Conservation (phyloP, 495 filamentous ascomycete genomes). For the Aspergillus kassunensis region DNA sequence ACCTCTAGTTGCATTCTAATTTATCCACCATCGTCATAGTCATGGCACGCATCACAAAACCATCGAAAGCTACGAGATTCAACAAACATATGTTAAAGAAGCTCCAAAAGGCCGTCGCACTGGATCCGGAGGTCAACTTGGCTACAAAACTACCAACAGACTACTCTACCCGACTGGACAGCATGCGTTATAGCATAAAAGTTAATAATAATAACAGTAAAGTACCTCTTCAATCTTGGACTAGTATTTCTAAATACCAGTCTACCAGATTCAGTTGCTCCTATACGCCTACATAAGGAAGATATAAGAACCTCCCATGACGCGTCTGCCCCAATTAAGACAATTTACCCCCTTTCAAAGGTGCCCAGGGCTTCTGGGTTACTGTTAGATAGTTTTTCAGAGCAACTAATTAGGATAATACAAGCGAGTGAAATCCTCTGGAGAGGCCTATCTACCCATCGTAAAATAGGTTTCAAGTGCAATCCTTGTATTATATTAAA, state of each 20-base stretch:
- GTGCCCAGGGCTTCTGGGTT: background rate
- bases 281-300: background rate
- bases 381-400: background rate
- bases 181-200: background rate
- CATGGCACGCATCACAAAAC: too few species aligned
- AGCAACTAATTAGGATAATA: background rate
- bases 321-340: background rate
- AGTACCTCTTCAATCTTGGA: background rate
- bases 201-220: background rate
- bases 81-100: too few species aligned
- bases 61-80: too few species aligned
- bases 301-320: background rate
- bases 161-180: too few species aligned
- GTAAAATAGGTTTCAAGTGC: slow-evolving; percentile 2
- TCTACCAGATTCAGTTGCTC: background rate
- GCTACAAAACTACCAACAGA: too few species aligned
- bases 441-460: background rate
- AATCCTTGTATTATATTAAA: slow-evolving; percentile 2
- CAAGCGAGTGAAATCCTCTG: slow-evolving; percentile 3
- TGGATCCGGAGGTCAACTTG: too few species aligned
- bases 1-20: too few species aligned
- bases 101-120: too few species aligned
- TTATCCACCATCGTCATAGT: too few species aligned
- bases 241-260: background rate
- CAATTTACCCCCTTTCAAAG: background rate